Evolutionary conservation across 2,329 filamentous ascomycete species (phyloP).

Genomic region (Raffaelea ambrosiae): DNA sequence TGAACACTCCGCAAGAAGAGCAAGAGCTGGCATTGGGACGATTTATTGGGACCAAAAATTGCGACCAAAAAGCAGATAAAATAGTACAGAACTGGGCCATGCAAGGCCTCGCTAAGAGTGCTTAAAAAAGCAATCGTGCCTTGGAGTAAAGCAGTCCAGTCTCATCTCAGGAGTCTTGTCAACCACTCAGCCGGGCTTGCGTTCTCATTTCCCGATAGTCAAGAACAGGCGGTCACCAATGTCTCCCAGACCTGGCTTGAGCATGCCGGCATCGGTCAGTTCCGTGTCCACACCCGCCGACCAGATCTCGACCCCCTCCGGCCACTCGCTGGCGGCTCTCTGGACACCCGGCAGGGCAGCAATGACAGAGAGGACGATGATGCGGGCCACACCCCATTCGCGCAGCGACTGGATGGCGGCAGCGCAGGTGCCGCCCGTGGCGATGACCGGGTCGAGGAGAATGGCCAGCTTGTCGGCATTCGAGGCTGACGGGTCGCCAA

Average conservation of each 20-base stretch:
- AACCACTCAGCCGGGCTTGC: too few relatives aligned
- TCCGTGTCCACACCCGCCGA: slow-evolving; percentile 69
- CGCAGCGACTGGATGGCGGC: slow-evolving; percentile 82
- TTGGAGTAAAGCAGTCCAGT: too few relatives aligned
- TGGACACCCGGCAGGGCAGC: slow-evolving; percentile 63
- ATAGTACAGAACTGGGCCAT: too few relatives aligned
- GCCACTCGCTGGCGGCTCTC: slow-evolving; percentile 69
- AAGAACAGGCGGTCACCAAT: slow-evolving; percentile 85
- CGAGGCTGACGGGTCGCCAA: slow-evolving; percentile 28
- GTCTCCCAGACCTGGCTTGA: slow-evolving; percentile 82
- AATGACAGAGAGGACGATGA: slow-evolving; percentile 69
- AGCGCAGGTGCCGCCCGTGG: slow-evolving; percentile 81
- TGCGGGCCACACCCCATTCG: slow-evolving; percentile 83
- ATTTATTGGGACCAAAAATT: too few relatives aligned
- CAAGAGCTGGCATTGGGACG: too few relatives aligned
- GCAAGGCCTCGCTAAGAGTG: too few relatives aligned
- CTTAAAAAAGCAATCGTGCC: too few relatives aligned
- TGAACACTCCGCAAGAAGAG: too few relatives aligned
- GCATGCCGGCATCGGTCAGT: slow-evolving; percentile 75
- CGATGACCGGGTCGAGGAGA: slow-evolving; percentile 85
- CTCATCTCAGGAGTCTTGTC: too few relatives aligned
- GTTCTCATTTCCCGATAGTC: slow-evolving; percentile 68
- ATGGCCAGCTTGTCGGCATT: slow-evolving; percentile 56
- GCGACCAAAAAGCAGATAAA: too few relatives aligned
- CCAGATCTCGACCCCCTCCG: slow-evolving; percentile 70